Evolutionary conservation across 768 basidiomycete species (phyloP).

Genomic region (Tricholomella constricta): DNA sequence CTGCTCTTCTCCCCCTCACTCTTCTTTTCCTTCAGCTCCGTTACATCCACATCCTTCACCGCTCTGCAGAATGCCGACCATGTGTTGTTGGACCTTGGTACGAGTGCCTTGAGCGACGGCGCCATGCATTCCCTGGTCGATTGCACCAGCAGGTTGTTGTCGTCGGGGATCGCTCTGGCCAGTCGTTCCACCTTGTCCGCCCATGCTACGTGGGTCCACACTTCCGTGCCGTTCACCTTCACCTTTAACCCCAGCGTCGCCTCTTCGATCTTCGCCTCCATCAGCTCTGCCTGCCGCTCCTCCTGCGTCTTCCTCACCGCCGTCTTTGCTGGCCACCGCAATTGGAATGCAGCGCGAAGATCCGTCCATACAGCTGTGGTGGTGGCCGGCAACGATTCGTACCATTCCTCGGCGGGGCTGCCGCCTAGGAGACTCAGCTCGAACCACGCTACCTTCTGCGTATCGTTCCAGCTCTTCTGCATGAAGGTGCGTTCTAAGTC

Average conservation of each 20-base stretch:
- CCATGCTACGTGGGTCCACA: neutral
- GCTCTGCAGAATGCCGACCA: neutral
- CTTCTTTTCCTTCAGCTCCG: conserved; percentile 8
- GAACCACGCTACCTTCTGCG: neutral
- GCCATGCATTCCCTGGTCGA: conserved; percentile 3
- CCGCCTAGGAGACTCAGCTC: conserved; percentile 1
- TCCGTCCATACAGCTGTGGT: neutral
- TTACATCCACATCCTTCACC: neutral
- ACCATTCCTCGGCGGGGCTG: neutral
- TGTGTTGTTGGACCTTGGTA: neutral
- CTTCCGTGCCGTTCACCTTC: neutral
- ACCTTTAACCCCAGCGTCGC: conserved; percentile 15
- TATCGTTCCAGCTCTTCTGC: too few species aligned
- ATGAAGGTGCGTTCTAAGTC: neutral
- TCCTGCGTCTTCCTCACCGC: conserved; percentile 9
- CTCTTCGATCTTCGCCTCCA: conserved; percentile 4
- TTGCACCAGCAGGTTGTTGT: neutral
- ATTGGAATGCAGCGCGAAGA: neutral
- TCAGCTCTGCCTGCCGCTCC: too few species aligned
- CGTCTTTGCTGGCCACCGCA: too few species aligned
- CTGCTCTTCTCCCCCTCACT: neutral
- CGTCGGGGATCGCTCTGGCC: neutral
- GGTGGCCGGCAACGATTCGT: neutral
- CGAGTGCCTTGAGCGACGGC: neutral
- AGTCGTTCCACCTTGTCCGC: neutral